Percentiles rank a stretch among this genome's conserved stretches.
phyloP scores from a whole-genome alignment of 768 basidiomycete genomes.

The Suillus subluteus region DNA sequence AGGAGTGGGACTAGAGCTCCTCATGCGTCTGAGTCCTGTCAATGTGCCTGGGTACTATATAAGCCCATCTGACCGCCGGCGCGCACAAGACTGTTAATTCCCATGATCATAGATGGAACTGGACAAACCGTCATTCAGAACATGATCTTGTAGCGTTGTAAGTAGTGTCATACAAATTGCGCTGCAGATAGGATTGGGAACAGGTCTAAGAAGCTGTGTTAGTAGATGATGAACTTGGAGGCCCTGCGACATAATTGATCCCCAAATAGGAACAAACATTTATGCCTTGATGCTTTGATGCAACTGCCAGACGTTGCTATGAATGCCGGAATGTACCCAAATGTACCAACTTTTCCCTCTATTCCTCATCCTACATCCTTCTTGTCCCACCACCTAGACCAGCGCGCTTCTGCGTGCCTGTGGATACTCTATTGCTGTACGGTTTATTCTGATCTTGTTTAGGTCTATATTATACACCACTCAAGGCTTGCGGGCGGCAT shows the following conservation, averaged over 20 bases:
- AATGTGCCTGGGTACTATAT: neutral
- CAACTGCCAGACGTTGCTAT: constrained; percentile 24
- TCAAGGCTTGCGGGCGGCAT: neutral
- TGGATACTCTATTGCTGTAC: constrained; percentile 1
- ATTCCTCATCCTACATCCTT: constrained; percentile 6
- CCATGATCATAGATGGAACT: neutral
- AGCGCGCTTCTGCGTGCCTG: neutral
- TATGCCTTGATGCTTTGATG: constrained; percentile 24
- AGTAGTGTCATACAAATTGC: neutral
- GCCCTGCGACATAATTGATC: constrained; percentile 10
- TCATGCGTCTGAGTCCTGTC: neutral
- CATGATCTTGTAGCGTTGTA: neutral
- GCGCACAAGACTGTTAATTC: neutral
- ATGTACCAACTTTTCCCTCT: constrained; percentile 4
- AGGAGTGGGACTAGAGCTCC: neutral
- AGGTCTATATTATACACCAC: neutral
- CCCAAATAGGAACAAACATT: constrained; percentile 16
- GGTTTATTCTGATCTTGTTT: neutral
- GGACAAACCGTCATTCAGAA: neutral
- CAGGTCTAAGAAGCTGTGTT: constrained; percentile 8
- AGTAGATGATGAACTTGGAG: constrained; percentile 6
- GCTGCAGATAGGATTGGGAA: neutral
- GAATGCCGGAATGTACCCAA: constrained; percentile 21
- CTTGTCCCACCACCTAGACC: constrained; percentile 2
- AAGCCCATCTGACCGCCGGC: neutral